Evolutionary conservation across 257 asterid genomes (phyloP).

Genomic region (Solanum chilense): DNA sequence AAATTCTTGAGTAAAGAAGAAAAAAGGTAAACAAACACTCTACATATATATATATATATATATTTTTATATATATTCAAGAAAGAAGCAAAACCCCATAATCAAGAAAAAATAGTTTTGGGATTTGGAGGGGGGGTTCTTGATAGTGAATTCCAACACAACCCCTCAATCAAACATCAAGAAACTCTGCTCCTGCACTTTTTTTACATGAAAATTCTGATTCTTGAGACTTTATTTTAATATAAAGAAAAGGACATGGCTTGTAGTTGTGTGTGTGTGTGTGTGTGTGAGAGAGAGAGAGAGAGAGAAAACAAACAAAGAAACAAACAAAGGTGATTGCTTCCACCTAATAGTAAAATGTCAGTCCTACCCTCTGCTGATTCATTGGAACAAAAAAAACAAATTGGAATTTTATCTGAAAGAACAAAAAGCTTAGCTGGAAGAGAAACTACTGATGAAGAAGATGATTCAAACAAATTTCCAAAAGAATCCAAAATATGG

Average conservation of each 20-base stretch:
- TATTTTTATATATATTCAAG: not conserved
- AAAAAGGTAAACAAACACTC: not conserved
- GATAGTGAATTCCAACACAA: constrained; percentile 1
- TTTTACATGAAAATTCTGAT: not conserved
- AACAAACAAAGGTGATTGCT: constrained; percentile 5
- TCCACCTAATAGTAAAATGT: constrained; percentile 4
- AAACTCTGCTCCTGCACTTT: not conserved
- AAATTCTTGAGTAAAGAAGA: not conserved
- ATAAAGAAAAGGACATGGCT: constrained; percentile 3
- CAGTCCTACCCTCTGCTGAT: constrained; percentile 15
- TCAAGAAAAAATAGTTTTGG: not conserved
- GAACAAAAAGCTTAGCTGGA: constrained; percentile 42
- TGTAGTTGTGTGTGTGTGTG: not conserved
- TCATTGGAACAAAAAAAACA: not conserved
- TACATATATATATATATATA: not conserved
- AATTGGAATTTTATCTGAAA: not conserved
- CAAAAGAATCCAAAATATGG: constrained; percentile 20
- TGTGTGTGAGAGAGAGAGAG: not conserved
- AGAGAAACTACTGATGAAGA: constrained; percentile 8
- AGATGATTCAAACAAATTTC: constrained; percentile 14
- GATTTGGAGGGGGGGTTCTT: constrained; percentile 7
- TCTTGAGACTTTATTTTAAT: not conserved
- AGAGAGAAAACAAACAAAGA: not conserved
- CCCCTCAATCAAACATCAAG: constrained; percentile 4
- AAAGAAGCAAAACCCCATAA: not conserved